phyloP scores from a whole-genome alignment of 2,329 filamentous ascomycete genomes.

The Talaromyces rugulosus region DNA sequence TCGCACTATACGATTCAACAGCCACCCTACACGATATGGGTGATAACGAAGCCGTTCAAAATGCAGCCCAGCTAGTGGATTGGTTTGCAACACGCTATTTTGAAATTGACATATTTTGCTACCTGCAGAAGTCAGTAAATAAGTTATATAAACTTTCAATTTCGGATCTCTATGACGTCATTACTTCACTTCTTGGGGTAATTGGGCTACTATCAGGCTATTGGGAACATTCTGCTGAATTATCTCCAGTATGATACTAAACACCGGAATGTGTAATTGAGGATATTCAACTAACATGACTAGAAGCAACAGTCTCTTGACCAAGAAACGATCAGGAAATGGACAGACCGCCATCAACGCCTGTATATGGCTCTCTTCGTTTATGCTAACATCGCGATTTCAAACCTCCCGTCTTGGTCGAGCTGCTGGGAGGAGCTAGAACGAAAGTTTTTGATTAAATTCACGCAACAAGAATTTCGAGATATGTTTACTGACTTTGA shows the following conservation, averaged over 20 bases:
- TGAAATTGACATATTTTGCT: neutral
- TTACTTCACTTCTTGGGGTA: neutral
- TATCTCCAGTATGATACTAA: neutral
- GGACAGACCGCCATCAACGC: neutral
- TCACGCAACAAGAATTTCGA: neutral
- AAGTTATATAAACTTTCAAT: neutral
- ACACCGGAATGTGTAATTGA: neutral
- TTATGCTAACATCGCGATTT: neutral
- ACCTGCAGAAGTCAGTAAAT: neutral
- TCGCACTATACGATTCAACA: neutral
- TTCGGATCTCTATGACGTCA: neutral
- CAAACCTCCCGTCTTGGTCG: neutral
- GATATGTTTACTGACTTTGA: neutral
- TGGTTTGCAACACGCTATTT: neutral
- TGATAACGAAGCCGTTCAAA: neutral
- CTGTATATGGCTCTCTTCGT: neutral
- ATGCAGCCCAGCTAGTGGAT: neutral
- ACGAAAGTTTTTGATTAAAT: neutral
- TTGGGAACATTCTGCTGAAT: neutral
- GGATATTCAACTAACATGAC: neutral
- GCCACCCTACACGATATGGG: neutral
- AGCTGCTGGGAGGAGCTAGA: neutral
- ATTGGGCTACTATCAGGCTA: neutral
- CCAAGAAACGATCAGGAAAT: neutral
- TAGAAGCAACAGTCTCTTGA: neutral